phyloP scores from a whole-genome alignment of 352 stramenopile species.

The Aphanomyces euteiches region DNA sequence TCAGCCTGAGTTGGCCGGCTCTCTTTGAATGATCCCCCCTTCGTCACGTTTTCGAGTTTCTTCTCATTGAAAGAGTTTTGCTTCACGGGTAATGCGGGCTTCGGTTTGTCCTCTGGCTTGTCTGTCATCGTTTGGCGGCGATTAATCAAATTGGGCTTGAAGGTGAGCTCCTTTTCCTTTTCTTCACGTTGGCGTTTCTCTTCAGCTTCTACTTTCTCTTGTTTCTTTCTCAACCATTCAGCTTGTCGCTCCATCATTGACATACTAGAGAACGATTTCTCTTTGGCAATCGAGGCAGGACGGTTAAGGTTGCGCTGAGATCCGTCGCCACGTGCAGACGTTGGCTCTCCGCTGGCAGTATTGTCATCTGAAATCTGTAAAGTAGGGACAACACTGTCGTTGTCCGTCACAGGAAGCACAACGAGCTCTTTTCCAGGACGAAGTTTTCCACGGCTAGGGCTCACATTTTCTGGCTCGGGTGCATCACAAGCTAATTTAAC shows the following conservation, averaged over 20 bases:
- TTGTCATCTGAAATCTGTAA: constrained; percentile 31
- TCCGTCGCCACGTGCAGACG: constrained; percentile 31
- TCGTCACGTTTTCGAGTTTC: background rate
- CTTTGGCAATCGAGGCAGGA: constrained; percentile 23
- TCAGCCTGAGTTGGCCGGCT: background rate
- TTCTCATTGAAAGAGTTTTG: constrained; percentile 34
- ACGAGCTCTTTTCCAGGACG: constrained; percentile 74
- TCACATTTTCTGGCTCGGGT: constrained; percentile 34
- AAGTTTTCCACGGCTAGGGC: constrained; percentile 68
- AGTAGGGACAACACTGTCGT: constrained; percentile 29
- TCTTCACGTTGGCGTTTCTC: constrained; percentile 60
- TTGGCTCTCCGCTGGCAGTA: constrained; percentile 29
- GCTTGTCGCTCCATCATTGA: constrained; percentile 78
- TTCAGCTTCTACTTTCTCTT: constrained; percentile 68
- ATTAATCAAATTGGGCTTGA: constrained; percentile 70
- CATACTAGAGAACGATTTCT: constrained; percentile 55
- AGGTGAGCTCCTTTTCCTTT: constrained; percentile 74
- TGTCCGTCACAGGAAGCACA: constrained; percentile 47
- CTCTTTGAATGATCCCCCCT: constrained; percentile 14
- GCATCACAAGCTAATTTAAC: constrained; percentile 29
- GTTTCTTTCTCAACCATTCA: constrained; percentile 74
- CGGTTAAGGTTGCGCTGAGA: constrained; percentile 30
- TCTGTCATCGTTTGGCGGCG: constrained; percentile 58
- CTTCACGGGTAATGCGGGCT: background rate
- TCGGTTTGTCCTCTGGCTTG: constrained; percentile 35